Evolutionary conservation across 495 filamentous ascomycete species (phyloP).

Genomic region (Entonaema liquescens): DNA sequence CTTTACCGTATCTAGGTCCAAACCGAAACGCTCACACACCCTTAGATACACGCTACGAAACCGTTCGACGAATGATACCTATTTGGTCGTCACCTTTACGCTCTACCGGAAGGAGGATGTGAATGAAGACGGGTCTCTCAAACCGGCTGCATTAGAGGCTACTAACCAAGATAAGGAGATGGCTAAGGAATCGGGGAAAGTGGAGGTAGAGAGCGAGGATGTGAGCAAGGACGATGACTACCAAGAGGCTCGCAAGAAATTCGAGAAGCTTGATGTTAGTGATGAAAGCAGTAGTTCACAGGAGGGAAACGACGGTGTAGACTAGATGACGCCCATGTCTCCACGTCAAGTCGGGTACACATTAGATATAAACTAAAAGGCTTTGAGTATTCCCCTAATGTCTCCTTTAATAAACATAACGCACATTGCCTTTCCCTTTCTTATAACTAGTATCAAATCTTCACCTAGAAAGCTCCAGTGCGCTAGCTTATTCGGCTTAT

Average conservation of each 20-base stretch:
- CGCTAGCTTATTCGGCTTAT: not conserved
- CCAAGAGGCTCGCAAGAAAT: slow-evolving; percentile 12
- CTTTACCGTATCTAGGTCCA: slow-evolving; percentile 39
- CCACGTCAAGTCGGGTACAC: not conserved
- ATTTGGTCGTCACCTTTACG: slow-evolving; percentile 82
- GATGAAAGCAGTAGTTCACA: not conserved
- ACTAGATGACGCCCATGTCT: slow-evolving; percentile 2
- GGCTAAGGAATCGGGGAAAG: slow-evolving; percentile 2
- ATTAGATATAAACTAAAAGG: not conserved
- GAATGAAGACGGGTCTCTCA: slow-evolving; percentile 65
- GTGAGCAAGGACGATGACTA: slow-evolving; percentile 25
- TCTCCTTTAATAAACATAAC: no score
- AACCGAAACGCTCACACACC: slow-evolving; percentile 66
- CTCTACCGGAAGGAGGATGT: slow-evolving; percentile 71
- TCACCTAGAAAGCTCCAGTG: not conserved
- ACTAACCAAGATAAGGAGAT: slow-evolving; percentile 13
- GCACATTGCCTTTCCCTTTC: no score
- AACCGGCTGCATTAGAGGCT: slow-evolving; percentile 50
- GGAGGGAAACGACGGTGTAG: slow-evolving; percentile 8
- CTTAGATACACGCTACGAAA: slow-evolving; percentile 91
- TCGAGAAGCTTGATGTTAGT: slow-evolving; percentile 18
- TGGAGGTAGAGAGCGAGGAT: not conserved
- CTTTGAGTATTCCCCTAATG: no score
- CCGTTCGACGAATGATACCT: slow-evolving; percentile 69
- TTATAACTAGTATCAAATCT: no score